Conservation (phyloP, 768 basidiomycete genomes). For the Filobasidium floriforme region DNA sequence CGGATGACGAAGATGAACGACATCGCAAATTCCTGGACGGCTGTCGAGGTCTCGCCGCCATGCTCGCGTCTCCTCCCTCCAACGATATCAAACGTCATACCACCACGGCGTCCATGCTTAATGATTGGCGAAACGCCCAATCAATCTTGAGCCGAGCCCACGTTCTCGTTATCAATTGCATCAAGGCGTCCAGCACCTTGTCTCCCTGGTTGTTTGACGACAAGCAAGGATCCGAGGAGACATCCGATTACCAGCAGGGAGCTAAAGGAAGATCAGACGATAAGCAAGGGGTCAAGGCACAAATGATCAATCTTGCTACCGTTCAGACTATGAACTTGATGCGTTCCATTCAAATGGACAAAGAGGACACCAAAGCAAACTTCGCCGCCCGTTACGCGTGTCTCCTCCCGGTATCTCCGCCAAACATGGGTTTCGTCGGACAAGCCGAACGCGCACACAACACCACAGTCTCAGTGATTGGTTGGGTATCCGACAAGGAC, state of each 20-base stretch:
- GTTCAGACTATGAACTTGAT: not conserved
- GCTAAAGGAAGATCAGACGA: not conserved
- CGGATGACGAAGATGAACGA: not conserved
- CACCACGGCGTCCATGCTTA: not conserved
- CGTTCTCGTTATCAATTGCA: not conserved
- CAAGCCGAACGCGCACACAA: not conserved
- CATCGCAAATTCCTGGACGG: not conserved
- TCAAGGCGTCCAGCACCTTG: not conserved
- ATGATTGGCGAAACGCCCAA: not conserved
- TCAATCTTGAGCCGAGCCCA: not conserved
- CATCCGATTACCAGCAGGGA: too few relatives aligned
- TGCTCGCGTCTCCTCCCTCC: not conserved
- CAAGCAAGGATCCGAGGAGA: too few relatives aligned
- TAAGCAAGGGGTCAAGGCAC: not conserved
- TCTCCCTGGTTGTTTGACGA: not conserved
- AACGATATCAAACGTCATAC: not conserved
- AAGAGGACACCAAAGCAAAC: not conserved
- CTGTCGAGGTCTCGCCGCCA: not conserved
- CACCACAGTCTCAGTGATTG: not conserved
- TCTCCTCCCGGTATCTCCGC: not conserved
- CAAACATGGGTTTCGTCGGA: not conserved
- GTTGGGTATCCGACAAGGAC: not conserved
- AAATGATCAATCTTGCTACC: not conserved
- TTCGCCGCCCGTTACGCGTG: not conserved
- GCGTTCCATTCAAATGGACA: not conserved